Evolutionary conservation across 192 early-diverging fungal species (phyloP), one percentile per base, ranked within the genome.

Genomic region (Backusella morwellensis): DNA sequence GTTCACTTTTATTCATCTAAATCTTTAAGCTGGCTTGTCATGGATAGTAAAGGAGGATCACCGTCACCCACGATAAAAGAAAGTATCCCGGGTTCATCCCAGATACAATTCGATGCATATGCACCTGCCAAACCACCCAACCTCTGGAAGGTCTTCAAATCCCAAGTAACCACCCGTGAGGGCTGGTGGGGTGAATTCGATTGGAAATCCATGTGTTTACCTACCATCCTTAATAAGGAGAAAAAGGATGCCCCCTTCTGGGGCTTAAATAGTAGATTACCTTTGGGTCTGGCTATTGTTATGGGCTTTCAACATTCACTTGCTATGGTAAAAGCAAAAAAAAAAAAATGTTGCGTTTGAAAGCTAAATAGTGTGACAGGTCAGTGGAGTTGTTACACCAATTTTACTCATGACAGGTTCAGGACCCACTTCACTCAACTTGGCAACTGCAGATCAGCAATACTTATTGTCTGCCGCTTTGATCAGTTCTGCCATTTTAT

Each of bases 391-490:
- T 32, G 83, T 86, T n/a, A 84, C 85, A 52, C 85, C 85, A 8
- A 78, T 82, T 26, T 41, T 86, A 35, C 81, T 86, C 47, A 84
- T 86, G 76, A 79, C 79, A 29, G 85, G 83, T 11, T 75, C 82
- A 2, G 86, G 86, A 19, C 34, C 76, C 11, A 78, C 78, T 34
- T 78, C 85, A 40, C 76, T 87, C 59, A 88, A 88, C 63, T 68
- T 86, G 21, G 72, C 76, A n/a, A 66, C 50, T 17, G 75, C 81
- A 12, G 76, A 79, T 66, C 76, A 77, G 35, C 77, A 79, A 67
- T 86, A 86, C 23, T 81, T 90, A 80, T 70, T 90, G 14, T 85
- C 82, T 9, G 85, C 89, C 1, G 83, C 89, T 35, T 76, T 90
- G 14, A 90, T 90, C 69, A 77, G 80, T 35, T 88, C 86, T 6